Base-by-base conservation (phyloP, 2,329 filamentous ascomycete genomes). In the Cladosporium sp. region DNA sequence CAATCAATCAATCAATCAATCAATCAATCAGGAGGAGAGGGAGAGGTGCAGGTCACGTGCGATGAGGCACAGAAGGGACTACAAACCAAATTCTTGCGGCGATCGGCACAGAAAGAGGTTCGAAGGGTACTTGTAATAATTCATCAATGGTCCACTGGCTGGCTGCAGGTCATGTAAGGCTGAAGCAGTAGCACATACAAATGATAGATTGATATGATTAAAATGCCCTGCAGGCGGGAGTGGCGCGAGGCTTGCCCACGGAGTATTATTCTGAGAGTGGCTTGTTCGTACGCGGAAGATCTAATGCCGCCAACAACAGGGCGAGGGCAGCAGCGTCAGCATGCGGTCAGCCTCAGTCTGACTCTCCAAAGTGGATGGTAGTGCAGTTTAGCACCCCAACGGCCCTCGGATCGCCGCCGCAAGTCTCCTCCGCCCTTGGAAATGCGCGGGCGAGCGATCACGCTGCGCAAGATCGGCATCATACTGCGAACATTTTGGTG, bases 391-490 rank as follows among this genome's bases (percentile, higher is more conserved):
- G 55, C 55, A 57, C 55, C 55, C 55, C 55, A 57, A 57, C 55
- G 55, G 55, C 29, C 18, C n/a, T 26, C 55, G 31, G 55, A 57
- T 57, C 55, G 21, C 18, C 55, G 55, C 55, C 55, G 52, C 52
- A 33, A 55, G 52, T 55, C 18, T 29, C 40, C 40, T 60, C 23
- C 23, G 23, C 40, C n/a, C 40, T 26, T 26, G 29, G 10, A 14
- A 49, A 33, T 62, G 49, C 49, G 40, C 60, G 23, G 23, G 16
- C 5, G 50, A 35, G 35, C 40, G 50, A 63, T 56, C 61, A 63
- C 61, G 35, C 35, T 53, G 12, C 56, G 61, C 61, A 63, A 52
- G 61, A 63, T 63, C 61, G 61, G 40, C 61, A 63, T 63, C 61
- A 63, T 63, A 63, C 61, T 53, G 49, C 28, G 14, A 49, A 46